A percentile compares a stretch with the other conserved stretches of the same genome.
These are phyloP conservation scores for Hygrophoropsis aurantiaca DNA, from an alignment of 768 basidiomycete species.

Conservation along the genomic window DNA sequence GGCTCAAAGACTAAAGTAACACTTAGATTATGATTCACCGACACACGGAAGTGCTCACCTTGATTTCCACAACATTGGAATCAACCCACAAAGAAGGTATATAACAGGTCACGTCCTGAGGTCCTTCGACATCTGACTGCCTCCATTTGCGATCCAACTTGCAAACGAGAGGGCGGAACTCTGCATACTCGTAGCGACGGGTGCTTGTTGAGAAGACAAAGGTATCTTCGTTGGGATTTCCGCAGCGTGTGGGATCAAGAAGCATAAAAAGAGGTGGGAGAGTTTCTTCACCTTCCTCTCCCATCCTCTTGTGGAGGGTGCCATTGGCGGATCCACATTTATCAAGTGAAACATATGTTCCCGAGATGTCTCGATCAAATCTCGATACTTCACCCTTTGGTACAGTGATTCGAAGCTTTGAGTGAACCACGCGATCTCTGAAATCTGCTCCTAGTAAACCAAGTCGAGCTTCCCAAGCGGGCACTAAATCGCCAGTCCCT, in stretches of 20 bases:
- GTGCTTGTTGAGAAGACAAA: constrained; percentile 85
- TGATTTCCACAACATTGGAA: constrained; percentile 46
- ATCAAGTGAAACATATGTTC: constrained; percentile 74
- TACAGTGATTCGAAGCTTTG: constrained; percentile 64
- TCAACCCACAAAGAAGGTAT: constrained; percentile 68
- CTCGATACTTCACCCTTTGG: constrained; percentile 40
- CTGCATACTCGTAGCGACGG: constrained; percentile 78
- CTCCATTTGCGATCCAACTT: constrained; percentile 77
- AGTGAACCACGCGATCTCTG: constrained; percentile 66
- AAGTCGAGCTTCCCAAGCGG: constrained; percentile 82
- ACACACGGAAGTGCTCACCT: constrained; percentile 40
- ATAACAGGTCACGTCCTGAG: constrained; percentile 52
- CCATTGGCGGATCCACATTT: constrained; percentile 89
- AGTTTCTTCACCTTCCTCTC: constrained; percentile 39
- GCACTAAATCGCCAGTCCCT: constrained; percentile 61
- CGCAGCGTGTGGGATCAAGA: constrained; percentile 82
- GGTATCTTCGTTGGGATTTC: constrained; percentile 70
- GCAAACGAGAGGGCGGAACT: constrained; percentile 75
- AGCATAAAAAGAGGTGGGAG: constrained; percentile 71
- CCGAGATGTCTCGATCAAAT: constrained; percentile 82
- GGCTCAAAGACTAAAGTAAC: constrained; percentile 47
- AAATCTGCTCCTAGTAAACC: constrained; percentile 68
- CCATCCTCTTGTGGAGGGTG: constrained; percentile 70
- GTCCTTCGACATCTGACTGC: constrained; percentile 53
- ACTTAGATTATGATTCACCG: constrained; percentile 4